Conservation (phyloP, 192 early-diverging fungal species). For the Coemansia sp. region DNA sequence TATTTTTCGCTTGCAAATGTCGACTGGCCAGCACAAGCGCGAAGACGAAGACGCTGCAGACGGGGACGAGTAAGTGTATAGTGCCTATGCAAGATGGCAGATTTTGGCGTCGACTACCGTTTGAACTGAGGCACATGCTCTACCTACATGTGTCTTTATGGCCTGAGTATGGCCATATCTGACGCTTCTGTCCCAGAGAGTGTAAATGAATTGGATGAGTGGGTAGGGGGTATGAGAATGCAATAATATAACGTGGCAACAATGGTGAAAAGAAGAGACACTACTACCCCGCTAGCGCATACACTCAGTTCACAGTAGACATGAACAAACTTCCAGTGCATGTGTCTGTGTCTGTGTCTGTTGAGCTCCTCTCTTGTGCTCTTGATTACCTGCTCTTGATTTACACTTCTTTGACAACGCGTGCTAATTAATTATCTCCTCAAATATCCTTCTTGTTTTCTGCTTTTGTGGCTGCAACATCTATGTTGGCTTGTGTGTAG, state of each 20-base stretch:
- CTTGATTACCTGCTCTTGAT: neutral
- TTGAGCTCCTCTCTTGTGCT: too few species aligned
- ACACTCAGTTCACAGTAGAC: neutral
- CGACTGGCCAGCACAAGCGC: constrained; percentile 28
- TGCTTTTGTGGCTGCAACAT: neutral
- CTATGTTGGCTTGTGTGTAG: constrained; percentile 20
- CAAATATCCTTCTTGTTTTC: neutral
- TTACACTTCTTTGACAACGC: neutral
- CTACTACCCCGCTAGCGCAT: too few species aligned
- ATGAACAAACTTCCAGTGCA: too few species aligned
- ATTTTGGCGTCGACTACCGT: constrained; percentile 4
- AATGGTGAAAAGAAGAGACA: neutral
- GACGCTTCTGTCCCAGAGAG: neutral
- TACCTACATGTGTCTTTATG: neutral
- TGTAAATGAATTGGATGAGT: neutral
- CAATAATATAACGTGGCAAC: neutral
- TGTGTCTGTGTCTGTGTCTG: too few species aligned
- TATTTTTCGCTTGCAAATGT: constrained; percentile 6
- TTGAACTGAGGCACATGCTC: constrained; percentile 12
- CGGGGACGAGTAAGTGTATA: constrained; percentile 49
- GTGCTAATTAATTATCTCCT: neutral
- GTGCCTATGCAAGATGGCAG: constrained; percentile 15
- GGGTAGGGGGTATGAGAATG: neutral
- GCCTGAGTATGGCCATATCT: neutral
- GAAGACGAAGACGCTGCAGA: constrained; percentile 26